These are phyloP conservation scores for Acephala macrosclerotiorum DNA, from an alignment of 2,329 filamentous ascomycete species.

Conservation along the genomic window DNA sequence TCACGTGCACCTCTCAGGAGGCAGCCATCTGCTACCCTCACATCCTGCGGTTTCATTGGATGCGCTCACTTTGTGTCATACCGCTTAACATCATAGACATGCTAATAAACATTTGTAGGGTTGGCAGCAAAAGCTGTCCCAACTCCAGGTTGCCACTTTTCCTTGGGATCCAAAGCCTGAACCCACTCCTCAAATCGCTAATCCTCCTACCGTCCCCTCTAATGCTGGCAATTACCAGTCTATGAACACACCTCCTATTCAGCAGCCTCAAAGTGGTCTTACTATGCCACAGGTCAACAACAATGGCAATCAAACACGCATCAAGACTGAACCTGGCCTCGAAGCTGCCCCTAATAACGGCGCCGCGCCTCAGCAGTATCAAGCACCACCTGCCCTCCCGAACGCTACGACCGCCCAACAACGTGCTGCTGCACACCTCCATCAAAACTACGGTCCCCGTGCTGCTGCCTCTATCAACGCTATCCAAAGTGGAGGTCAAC, in stretches of 20 bases:
- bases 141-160: constrained; percentile 84
- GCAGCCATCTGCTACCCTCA: neutral
- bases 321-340: constrained; percentile 54
- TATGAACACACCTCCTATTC: constrained; percentile 35
- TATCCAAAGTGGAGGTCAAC: constrained; percentile 50
- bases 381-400: constrained; percentile 29
- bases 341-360: constrained; percentile 28
- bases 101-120: constrained; percentile 61
- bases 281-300: constrained; percentile 35
- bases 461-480: constrained; percentile 73
- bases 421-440: constrained; percentile 63
- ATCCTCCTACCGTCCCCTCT: constrained; percentile 44
- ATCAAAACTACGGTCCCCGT: constrained; percentile 66
- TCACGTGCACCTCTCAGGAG: constrained; percentile 24
- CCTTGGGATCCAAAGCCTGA: constrained; percentile 94
- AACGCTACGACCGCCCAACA: constrained; percentile 54
- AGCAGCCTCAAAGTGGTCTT: constrained; percentile 29
- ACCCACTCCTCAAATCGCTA: constrained; percentile 53
- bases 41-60: constrained; percentile 12
- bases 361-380: constrained; percentile 15
- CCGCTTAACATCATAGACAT: constrained; percentile 28
- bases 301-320: constrained; percentile 39
- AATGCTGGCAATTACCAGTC: constrained; percentile 42
- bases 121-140: constrained; percentile 92
- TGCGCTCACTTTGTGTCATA: constrained; percentile 23